Base-by-base conservation (phyloP, 805 yeast species). In the Zygotorulaspora danielsina region DNA sequence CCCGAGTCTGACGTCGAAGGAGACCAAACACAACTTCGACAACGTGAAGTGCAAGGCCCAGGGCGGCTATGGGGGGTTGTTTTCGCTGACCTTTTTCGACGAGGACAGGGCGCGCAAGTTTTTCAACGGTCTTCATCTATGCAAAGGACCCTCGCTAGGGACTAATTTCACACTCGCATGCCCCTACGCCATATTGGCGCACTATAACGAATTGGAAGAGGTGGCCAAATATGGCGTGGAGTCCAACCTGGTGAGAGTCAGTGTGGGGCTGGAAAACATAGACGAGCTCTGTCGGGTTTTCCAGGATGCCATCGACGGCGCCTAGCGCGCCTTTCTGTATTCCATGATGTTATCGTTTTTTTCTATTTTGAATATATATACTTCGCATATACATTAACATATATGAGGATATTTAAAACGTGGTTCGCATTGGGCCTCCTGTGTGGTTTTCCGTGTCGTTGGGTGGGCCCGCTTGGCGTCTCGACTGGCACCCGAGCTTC, bases 31-130 rank as follows among this genome's bases (percentile, higher is more conserved):
- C 32, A 74, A 84, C 61, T 93, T 86, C 59, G 96, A 89, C 49
- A 72, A 64, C 3, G 66, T 85, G 28, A 81, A 76, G 53, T 51
- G 62, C 36, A 78, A 77, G n/a, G 57, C 69, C 5, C 67, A 69
- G 15, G 95, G 95, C 19, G 96, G 96, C 0, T 89, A 88, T 55
- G 97, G 96, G 30, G 95, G 96, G 0, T 69, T 88, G 39, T 69
- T 89, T 19, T 84, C 95, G 3, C 64, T 89, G 32, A 73, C 82
- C 8, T 85, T 89, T 64, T 63, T 76, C 37, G 71, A 76, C 4
- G 76, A 81, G 7, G 66, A 69, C 15, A 78, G 75, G 49, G 95
- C 95, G 0, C 70, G 72, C 26, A 66, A 66, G n/a, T 89, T 88
- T 60, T 89, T 83, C 66, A 79, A 89, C 61, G 70, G 76, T 10